Evolutionary conservation across 768 basidiomycete species (phyloP).

Genomic region (Erythrobasidium yunnanense): DNA sequence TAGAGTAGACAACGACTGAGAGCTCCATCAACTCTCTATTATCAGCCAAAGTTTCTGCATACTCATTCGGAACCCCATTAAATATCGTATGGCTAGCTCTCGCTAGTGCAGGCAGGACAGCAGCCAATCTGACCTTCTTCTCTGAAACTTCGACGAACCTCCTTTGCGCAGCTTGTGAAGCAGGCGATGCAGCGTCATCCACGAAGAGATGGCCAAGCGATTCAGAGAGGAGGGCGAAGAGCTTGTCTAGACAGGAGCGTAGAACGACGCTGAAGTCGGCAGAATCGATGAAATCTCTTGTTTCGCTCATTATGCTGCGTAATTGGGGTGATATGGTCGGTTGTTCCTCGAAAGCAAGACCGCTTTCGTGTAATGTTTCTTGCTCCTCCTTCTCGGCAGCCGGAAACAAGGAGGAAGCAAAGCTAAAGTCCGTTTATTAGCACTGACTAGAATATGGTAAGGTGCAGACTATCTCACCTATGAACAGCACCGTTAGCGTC

Average conservation of each 20-base stretch:
- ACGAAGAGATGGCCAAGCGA: constrained; percentile 48
- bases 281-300: constrained; percentile 53
- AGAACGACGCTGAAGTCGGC: constrained; percentile 62
- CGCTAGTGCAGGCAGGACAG: constrained; percentile 66
- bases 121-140: constrained; percentile 57
- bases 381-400: background rate
- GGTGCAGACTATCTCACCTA: no score
- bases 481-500: constrained; percentile 51
- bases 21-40: constrained; percentile 57
- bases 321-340: constrained; percentile 47
- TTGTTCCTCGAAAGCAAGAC: background rate
- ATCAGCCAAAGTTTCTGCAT: constrained; percentile 56
- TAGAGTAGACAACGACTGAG: constrained; percentile 57
- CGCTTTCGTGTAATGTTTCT: constrained; percentile 4
- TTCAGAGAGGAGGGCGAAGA: constrained; percentile 55
- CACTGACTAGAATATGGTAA: no score
- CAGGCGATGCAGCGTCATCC: constrained; percentile 28
- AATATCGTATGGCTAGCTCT: constrained; percentile 62
- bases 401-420: constrained; percentile 10
- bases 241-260: constrained; percentile 60
- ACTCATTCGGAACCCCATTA: constrained; percentile 61
- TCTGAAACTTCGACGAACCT: constrained; percentile 32
- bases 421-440: no score
- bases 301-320: constrained; percentile 57
- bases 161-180: constrained; percentile 41